Base-by-base conservation (phyloP, 2,329 filamentous ascomycete species). In the Colletotrichum eremochloae region DNA sequence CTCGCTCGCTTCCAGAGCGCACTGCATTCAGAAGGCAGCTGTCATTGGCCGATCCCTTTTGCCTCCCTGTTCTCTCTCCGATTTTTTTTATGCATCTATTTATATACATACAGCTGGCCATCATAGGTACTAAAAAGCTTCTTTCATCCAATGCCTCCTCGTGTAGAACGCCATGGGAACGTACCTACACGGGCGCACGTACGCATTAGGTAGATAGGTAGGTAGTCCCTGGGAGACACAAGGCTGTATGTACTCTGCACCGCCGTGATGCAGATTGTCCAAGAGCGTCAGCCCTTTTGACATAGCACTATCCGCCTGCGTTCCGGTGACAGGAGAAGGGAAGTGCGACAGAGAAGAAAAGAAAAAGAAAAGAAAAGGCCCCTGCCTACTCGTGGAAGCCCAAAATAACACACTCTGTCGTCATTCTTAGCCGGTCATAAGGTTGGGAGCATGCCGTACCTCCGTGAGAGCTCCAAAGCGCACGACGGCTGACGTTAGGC, bases 401-500 rank as follows among this genome's bases (percentile, higher is more conserved):
- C 14, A 36, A 68, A 62, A 71, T 53, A 53, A 56, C 44, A 52
- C n/a, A 14, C 46, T 33, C n/a, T n/a, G 68, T 20, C 68, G 15
- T 68, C 58, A 40, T 57, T 29, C 29, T 57, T 31, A 44, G 44
- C 38, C 36, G 48, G 38, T 11, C 31, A 24, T 12, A 38, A 46
- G 7, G n/a, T 15, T 38, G 55, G 11, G 55, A 57, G 29, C 20
- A 40, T 14, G 42, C 31, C 42, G 20, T 53, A 24, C 64, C 68
- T 50, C 65, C 57, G 44, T 71, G 57, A 40, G 57, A 40, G 31
- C 24, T 38, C 40, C 46, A 50, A 68, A 65, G 69, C 60, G 53
- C 48, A 48, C 24, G 66, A 46, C 55, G 29, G 46, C 69, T 72
- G 66, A 50, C 66, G 60, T 69, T 65, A 72, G 55, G 65, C 69